Evolutionary conservation across 768 basidiomycete genomes (phyloP), one percentile per base, ranked within the genome.

Genomic region (Strobilomyces confusus): DNA sequence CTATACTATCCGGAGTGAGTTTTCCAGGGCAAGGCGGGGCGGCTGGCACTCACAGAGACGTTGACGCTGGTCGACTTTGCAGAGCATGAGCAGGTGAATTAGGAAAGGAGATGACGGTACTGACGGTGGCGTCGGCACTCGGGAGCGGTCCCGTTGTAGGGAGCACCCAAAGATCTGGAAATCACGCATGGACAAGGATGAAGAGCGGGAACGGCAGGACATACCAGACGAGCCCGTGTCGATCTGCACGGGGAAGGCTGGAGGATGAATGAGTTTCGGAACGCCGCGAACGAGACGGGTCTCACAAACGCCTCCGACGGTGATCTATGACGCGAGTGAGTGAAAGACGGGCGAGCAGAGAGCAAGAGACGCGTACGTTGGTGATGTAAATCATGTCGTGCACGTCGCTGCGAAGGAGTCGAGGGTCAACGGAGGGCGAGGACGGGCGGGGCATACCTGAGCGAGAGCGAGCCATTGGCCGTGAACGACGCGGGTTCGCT

Each of bases 371-470:
- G 72, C 86, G 69, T 61, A 89, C 88, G 63, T 92, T 84, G 51
- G 83, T 79, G 52, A 90, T 78, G 60, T 93, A 93, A 54, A 92
- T 77, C 68, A 92, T 65, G 71, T 92, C 91, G 56, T 84, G 80
- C 25, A 83, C 79, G 57, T 86, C 81, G 62, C 89, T 92, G 23
- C 53, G 51, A 48, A 47, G 13, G 15, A 48, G 46, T 53, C 69
- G 64, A 64, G 58, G 54, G 44, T 25, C 5, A 26, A n/a, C 9
- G 9, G 23, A 5, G 11, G 4, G 1, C 5, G 20, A 14, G 34
- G 30, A 41, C 12, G 25, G 23, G 23, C 25, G 11, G 26, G 19
- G 23, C 46, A 20, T 50, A 66, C 69, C 49, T 63, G 41, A 69
- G 61, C 1, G 68, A 60, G 30, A 71, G 54, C 1, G 51, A 38